Base-by-base conservation (phyloP, 495 filamentous ascomycete species). In the Penicillium mononematosum region DNA sequence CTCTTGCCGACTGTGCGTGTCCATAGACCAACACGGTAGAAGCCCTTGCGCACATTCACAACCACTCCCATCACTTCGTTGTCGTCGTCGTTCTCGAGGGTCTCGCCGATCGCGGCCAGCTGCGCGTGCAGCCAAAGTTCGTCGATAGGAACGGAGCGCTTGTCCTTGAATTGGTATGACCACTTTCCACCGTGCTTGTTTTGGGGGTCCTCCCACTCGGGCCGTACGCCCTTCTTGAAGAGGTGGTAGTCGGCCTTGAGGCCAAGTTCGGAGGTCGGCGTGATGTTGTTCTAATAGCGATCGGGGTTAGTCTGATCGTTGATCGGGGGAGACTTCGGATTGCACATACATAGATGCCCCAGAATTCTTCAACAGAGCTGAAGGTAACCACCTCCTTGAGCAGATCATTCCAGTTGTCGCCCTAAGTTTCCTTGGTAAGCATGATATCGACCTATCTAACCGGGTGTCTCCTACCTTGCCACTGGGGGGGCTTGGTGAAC, bases 171-270 rank as follows among this genome's bases (percentile, higher is more conserved):
- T 62, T 88, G 87, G 76, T 91, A 97, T 27, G 92, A 89, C 94
- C 94, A 98, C 78, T 96, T 96, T 72, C 94, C 94, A 61, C 94
- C 94, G 70, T 96, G 91, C 85, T 98, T 98, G 79, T 98, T 98
- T 76, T 97, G 92, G 17, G 82, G 75, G 70, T 98, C 94, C 74
- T 99, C 94, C 94, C 94, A 99, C 76, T 99, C 94, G 2, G 94
- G 94, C 19, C 95, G 91, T 53, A 98, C 87, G 58, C 92, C 92
- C 68, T 88, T 86, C 77, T 99, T 99, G 87, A 99, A 99, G 25
- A 99, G 88, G 71, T 99, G 94, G 78, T 99, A 99, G 75, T 99
- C 94, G 67, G 93, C 95, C 79, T 98, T 99, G 60, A 96, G 84
- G 43, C 91, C 88, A 27, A 99, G 85, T 60, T 98, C 92, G 58